phyloP scores from a whole-genome alignment of 1,139 yeast species.

The Zygoascus meyerae region DNA sequence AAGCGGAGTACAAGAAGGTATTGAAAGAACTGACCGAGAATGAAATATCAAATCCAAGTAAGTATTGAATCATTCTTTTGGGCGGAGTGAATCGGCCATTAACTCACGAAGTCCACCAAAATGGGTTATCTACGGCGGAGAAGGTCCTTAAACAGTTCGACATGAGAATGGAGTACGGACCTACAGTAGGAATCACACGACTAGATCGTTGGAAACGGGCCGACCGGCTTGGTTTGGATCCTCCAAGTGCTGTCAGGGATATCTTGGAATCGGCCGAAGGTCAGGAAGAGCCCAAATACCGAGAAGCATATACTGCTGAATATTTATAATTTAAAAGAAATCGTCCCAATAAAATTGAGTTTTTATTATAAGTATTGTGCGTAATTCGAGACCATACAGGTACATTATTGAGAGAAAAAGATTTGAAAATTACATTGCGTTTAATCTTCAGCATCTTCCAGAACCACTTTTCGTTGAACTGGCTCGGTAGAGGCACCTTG shows the following conservation, averaged over 20 bases:
- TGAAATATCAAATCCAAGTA: slow-evolving; percentile 14
- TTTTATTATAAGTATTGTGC: neutral
- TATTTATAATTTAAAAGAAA: slow-evolving; percentile 14
- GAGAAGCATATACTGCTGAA: slow-evolving; percentile 21
- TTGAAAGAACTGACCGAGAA: slow-evolving; percentile 13
- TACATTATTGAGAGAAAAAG: neutral
- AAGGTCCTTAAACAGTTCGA: slow-evolving; percentile 35
- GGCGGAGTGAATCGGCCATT: neutral
- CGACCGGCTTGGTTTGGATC: slow-evolving; percentile 60
- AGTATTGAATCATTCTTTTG: neutral
- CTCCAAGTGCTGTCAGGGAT: slow-evolving; percentile 33
- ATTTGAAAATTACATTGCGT: neutral
- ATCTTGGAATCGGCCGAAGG: slow-evolving; percentile 26
- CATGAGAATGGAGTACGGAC: slow-evolving; percentile 34
- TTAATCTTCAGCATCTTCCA: slow-evolving; percentile 15
- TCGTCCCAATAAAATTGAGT: neutral
- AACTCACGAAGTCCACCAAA: slow-evolving; percentile 25
- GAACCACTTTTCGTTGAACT: slow-evolving; percentile 16
- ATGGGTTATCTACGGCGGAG: slow-evolving; percentile 27
- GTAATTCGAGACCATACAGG: neutral
- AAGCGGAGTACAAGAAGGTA: slow-evolving; percentile 5
- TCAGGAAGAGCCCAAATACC: slow-evolving; percentile 16
- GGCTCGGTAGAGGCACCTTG: slow-evolving; percentile 10
- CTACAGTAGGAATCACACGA: slow-evolving; percentile 35
- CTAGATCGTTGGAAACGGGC: slow-evolving; percentile 80